Evolutionary conservation across 2,329 filamentous ascomycete genomes (phyloP).

Genomic region (Anisogramma anomala): DNA sequence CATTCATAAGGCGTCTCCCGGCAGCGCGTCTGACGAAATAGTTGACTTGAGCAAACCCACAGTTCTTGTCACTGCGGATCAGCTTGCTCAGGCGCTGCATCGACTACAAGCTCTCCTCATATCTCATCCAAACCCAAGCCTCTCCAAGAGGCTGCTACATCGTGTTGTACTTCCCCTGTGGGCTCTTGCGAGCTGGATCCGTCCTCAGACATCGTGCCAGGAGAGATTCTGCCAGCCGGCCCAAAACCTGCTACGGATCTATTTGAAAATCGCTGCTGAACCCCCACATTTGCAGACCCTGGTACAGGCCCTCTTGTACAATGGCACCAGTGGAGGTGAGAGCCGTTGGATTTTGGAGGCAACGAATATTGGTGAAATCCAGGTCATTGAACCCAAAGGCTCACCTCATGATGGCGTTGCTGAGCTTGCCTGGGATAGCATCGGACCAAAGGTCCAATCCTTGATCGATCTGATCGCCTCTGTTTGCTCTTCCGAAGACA

Average conservation of each 20-base stretch:
- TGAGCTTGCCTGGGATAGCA: conserved; percentile 29
- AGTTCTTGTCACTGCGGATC: conserved; percentile 34
- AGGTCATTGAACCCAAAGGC: conserved; percentile 31
- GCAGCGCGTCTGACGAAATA: conserved; percentile 26
- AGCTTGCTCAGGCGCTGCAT: conserved; percentile 39
- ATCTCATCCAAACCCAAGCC: conserved; percentile 55
- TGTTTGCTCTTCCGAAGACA: conserved; percentile 41
- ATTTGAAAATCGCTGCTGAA: conserved; percentile 45
- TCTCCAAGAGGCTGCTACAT: conserved; percentile 49
- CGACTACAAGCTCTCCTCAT: conserved; percentile 45
- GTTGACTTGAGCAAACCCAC: conserved; percentile 33
- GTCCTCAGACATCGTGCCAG: conserved; percentile 23
- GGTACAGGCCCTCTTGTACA: conserved; percentile 43
- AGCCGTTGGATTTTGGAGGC: conserved; percentile 42
- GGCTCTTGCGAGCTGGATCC: conserved; percentile 44
- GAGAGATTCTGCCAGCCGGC: conserved; percentile 34
- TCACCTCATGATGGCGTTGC: conserved; percentile 7
- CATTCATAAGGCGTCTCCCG: conserved; percentile 12
- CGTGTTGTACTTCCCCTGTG: conserved; percentile 52
- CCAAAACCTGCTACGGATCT: conserved; percentile 40
- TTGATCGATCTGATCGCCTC: conserved; percentile 39
- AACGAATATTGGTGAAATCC: conserved; percentile 35
- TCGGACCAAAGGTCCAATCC: conserved; percentile 36
- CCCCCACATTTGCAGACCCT: conserved; percentile 37
- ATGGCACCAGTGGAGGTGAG: conserved; percentile 30